Conservation (phyloP, 768 basidiomycete species). For the Pleurotus sapidus region DNA sequence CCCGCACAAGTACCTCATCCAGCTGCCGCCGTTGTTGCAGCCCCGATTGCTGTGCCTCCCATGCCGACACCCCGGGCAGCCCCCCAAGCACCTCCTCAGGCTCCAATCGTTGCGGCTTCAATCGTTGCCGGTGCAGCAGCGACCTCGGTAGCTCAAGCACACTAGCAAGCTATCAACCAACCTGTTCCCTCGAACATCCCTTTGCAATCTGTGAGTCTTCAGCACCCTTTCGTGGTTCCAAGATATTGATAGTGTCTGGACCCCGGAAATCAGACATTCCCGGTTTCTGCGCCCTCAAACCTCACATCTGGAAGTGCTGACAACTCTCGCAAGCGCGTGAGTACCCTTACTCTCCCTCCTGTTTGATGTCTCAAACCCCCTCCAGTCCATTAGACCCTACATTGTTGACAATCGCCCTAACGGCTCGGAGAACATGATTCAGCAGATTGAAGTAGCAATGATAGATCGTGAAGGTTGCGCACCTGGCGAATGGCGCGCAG, state of each 20-base stretch:
- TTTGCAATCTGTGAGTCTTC: no score
- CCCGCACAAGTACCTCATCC: not conserved
- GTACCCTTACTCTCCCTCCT: not conserved
- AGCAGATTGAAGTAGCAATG: not conserved
- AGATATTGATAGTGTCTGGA: no score
- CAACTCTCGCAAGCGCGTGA: not conserved
- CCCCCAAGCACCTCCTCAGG: not conserved
- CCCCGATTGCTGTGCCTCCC: not conserved
- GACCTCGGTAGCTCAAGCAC: not conserved
- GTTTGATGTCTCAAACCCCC: not conserved
- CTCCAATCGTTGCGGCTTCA: no score
- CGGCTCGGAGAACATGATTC: not conserved
- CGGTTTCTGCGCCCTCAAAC: not conserved
- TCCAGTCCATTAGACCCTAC: not conserved
- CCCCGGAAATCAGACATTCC: no score
- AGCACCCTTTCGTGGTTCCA: no score
- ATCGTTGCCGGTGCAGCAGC: not conserved
- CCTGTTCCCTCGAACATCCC: no score
- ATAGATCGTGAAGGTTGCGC: not conserved
- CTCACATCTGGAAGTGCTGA: not conserved
- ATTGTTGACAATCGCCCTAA: not conserved
- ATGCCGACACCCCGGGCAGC: not conserved
- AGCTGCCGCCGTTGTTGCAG: not conserved
- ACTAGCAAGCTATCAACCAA: not conserved
- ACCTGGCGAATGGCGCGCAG: slow-evolving; percentile 1